Evolutionary conservation across 495 filamentous ascomycete genomes (phyloP).

Genomic region (Penicillium odoratum): DNA sequence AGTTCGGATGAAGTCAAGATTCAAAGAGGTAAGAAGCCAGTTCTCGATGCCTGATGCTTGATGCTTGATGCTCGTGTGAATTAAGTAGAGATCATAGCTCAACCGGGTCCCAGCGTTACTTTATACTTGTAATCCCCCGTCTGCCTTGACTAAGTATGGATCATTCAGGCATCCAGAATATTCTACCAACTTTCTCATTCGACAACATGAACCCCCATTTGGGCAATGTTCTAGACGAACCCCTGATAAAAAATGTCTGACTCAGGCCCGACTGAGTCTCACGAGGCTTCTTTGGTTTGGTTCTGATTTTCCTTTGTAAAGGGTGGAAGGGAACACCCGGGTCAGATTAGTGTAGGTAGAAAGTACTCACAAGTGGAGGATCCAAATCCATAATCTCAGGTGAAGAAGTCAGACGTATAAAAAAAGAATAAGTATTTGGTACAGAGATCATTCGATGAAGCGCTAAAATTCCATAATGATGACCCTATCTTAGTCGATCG

Average conservation of each 20-base stretch:
- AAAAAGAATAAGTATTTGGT: neutral
- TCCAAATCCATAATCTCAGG: neutral
- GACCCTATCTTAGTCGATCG: slow-evolving; percentile 2
- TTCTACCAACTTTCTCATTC: neutral
- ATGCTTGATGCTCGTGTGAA: neutral
- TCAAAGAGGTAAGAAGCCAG: neutral
- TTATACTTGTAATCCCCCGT: neutral
- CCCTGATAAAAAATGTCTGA: slow-evolving; percentile 14
- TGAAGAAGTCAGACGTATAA: neutral
- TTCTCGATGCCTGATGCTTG: no score
- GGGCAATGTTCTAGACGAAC: slow-evolving; percentile 18
- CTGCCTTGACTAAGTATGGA: neutral
- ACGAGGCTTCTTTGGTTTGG: neutral
- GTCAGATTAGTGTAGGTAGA: neutral
- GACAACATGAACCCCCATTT: slow-evolving; percentile 1
- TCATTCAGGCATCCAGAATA: slow-evolving; percentile 18
- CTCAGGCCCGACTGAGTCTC: slow-evolving; percentile 15
- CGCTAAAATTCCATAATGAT: neutral
- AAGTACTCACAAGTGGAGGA: neutral
- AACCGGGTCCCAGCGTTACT: neutral
- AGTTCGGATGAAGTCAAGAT: neutral
- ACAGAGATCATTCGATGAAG: neutral
- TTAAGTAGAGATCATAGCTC: neutral
- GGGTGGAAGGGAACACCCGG: neutral
- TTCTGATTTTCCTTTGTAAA: neutral